These are phyloP conservation scores for Escovopsis weberi DNA, from an alignment of 2,329 filamentous ascomycete species.

Conservation along the genomic window DNA sequence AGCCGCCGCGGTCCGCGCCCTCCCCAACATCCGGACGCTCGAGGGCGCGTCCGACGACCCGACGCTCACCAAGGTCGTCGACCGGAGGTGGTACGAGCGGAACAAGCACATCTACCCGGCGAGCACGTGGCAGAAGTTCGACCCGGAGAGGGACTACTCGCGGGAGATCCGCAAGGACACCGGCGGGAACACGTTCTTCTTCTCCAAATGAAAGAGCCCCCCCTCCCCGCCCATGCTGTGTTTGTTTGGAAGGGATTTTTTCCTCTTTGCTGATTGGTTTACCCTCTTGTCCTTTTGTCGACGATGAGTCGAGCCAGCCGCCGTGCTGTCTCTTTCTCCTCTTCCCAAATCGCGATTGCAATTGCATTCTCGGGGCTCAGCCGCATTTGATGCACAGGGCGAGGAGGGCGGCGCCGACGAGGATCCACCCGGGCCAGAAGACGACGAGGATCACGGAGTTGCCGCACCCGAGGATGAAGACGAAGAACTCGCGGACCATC, in stretches of 20 bases:
- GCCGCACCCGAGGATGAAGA: conserved; percentile 34
- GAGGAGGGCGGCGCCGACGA: conserved; percentile 26
- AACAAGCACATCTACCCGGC: conserved; percentile 98
- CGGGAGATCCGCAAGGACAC: conserved; percentile 65
- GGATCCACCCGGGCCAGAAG: conserved; percentile 44
- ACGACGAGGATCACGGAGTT: conserved; percentile 34
- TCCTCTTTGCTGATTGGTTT: too few relatives aligned
- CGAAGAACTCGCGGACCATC: conserved; percentile 36
- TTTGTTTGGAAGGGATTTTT: too few relatives aligned
- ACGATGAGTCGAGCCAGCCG: too few relatives aligned
- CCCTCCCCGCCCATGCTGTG: background rate
- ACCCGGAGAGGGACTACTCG: conserved; percentile 75
- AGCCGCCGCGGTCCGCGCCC: conserved; percentile 21
- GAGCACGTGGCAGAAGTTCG: conserved; percentile 90
- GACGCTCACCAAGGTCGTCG: conserved; percentile 78
- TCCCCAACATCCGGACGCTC: conserved; percentile 37
- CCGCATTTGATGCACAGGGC: conserved; percentile 19
- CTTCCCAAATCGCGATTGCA: too few relatives aligned
- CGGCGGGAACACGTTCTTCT: conserved; percentile 90
- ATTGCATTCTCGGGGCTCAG: conserved; percentile 12
- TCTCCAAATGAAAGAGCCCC: conserved; percentile 29
- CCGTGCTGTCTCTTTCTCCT: too few relatives aligned
- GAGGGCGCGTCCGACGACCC: conserved; percentile 73
- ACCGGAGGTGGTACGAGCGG: conserved; percentile 89
- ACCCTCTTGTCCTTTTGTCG: too few relatives aligned